These are phyloP conservation scores for Salvia hispanica DNA, from an alignment of 257 asterid genomes.

Conservation along the genomic window DNA sequence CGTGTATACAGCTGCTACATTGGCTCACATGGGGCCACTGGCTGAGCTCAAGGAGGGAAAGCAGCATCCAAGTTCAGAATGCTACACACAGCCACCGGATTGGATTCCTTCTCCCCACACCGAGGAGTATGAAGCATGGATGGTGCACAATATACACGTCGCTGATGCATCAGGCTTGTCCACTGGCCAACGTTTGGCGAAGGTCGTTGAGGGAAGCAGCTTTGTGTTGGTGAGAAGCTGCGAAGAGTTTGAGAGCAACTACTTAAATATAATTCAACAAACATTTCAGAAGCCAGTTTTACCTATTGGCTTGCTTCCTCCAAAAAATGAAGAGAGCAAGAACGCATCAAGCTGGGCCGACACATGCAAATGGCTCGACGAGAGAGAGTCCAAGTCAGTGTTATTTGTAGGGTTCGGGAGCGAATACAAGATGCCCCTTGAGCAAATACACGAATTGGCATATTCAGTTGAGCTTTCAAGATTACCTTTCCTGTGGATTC, in stretches of 20 bases:
- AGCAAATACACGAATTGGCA: conserved; percentile 51
- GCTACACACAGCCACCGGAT: background rate
- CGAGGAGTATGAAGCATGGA: too few relatives aligned
- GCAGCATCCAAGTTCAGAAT: conserved; percentile 3
- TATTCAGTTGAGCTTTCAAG: conserved; percentile 43
- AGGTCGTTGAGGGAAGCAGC: conserved; percentile 34
- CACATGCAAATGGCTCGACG: conserved; percentile 42
- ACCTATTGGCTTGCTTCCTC: conserved; percentile 44
- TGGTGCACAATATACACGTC: conserved; percentile 9
- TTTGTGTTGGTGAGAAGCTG: conserved; percentile 43
- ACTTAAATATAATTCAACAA: conserved; percentile 32
- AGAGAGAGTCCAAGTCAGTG: conserved; percentile 40
- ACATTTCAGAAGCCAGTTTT: conserved; percentile 41
- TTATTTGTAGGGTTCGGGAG: conserved; percentile 57
- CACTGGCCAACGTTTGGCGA: conserved; percentile 43
- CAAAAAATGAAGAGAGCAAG: conserved; percentile 3
- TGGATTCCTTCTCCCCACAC: background rate
- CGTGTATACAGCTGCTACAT: conserved; percentile 42
- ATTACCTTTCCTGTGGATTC: conserved; percentile 51
- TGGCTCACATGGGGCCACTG: conserved; percentile 44
- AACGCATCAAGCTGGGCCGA: conserved; percentile 18
- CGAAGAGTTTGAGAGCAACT: conserved; percentile 47
- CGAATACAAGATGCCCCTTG: conserved; percentile 48
- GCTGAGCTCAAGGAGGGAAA: conserved; percentile 20
- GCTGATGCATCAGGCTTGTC: conserved; percentile 45